phyloP scores from a whole-genome alignment of 345 rosid species.

The Boechera stricta region DNA sequence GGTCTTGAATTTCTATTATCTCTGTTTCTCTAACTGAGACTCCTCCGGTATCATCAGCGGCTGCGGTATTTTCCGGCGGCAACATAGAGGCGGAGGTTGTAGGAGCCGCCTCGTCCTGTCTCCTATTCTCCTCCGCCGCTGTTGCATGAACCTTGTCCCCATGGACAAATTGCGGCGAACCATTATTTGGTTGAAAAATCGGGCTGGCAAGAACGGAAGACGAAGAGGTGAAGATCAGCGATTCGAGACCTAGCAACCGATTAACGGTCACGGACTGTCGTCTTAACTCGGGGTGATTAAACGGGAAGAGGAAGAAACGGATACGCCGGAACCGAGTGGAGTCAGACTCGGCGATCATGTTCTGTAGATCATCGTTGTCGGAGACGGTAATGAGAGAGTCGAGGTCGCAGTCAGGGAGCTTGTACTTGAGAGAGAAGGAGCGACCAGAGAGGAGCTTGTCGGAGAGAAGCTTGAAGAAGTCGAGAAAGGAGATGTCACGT shows the following conservation, averaged over 20 bases:
- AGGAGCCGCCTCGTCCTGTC: background rate
- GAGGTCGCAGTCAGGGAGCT: conserved; percentile 24
- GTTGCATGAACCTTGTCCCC: background rate
- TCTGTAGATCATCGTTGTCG: conserved; percentile 22
- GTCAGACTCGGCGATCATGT: conserved; percentile 36
- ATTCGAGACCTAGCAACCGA: conserved; percentile 28
- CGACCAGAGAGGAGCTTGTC: conserved; percentile 3
- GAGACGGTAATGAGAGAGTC: conserved; percentile 37
- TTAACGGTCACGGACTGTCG: conserved; percentile 2
- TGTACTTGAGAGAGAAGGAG: conserved; percentile 37
- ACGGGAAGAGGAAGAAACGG: conserved; percentile 38
- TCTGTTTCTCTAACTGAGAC: conserved; percentile 22
- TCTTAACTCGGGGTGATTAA: background rate
- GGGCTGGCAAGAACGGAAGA: conserved; percentile 23
- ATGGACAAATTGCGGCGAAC: background rate
- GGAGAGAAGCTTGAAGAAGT: conserved; percentile 29
- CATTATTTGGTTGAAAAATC: conserved; percentile 8
- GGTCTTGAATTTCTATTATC: conserved; percentile 12
- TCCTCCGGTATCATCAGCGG: background rate
- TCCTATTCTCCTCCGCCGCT: background rate
- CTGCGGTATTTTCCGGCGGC: background rate
- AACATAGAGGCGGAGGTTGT: background rate
- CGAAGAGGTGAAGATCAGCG: background rate
- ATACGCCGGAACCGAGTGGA: conserved; percentile 2
- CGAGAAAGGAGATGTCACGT: conserved; percentile 1